Evolutionary conservation across 768 basidiomycete genomes (phyloP).

Genomic region (Phallus indusiatus): DNA sequence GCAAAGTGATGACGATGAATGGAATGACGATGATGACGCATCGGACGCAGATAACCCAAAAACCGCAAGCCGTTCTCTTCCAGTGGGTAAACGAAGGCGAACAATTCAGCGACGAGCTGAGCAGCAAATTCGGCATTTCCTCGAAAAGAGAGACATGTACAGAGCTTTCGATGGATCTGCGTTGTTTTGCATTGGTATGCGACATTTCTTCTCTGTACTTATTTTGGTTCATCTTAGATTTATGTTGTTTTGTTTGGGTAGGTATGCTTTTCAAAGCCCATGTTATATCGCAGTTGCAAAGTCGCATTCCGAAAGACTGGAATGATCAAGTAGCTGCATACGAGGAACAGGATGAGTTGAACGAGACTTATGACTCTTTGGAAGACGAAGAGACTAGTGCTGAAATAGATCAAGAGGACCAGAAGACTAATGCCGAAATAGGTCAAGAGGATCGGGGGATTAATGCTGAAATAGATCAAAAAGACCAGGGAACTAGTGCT

Average conservation of each 20-base stretch:
- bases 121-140: constrained; percentile 14
- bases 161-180: constrained; percentile 65
- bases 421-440: too few species aligned
- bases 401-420: too few species aligned
- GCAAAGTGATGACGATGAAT: constrained; percentile 12
- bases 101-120: constrained; percentile 15
- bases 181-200: constrained; percentile 59
- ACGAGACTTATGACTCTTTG: too few species aligned
- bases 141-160: constrained; percentile 52
- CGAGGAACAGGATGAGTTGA: too few species aligned
- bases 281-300: constrained; percentile 34
- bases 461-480: too few species aligned
- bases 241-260: constrained; percentile 18
- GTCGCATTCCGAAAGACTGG: constrained; percentile 37
- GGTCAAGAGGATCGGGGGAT: too few species aligned
- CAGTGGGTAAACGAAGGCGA: constrained; percentile 11
- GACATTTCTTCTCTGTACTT: neutral
- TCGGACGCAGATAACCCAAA: constrained; percentile 13
- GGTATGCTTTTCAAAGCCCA: constrained; percentile 67
- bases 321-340: constrained; percentile 22
- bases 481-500: too few species aligned
- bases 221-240: neutral
- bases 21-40: constrained; percentile 13
- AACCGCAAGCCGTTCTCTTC: constrained; percentile 12
- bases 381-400: too few species aligned